phyloP scores from a whole-genome alignment of 176 grass and related monocot species.

The Juncus inflexus region DNA sequence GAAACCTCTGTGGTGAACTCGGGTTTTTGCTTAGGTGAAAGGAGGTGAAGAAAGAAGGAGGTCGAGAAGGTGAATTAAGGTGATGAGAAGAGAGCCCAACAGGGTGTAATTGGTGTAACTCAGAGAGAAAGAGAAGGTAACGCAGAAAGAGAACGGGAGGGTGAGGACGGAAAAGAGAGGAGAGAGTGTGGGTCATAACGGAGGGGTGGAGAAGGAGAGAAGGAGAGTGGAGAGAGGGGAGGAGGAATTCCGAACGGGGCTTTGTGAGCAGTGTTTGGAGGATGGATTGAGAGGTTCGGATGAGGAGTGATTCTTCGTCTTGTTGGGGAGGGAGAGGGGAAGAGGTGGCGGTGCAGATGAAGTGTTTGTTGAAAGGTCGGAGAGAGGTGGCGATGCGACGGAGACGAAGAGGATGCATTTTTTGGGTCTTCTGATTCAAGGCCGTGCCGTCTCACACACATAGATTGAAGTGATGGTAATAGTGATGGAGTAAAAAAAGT shows the following conservation, averaged over 20 bases:
- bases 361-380: conserved; percentile 24
- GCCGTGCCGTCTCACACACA: no score
- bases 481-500: no score
- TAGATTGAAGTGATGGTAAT: no score
- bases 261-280: conserved; percentile 30
- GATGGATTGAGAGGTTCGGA: conserved; percentile 21
- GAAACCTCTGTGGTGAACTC: conserved; percentile 19
- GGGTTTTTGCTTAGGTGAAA: conserved; percentile 34
- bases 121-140: conserved; percentile 47
- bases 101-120: conserved; percentile 43
- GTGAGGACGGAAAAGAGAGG: background rate
- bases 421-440: background rate
- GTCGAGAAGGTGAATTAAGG: conserved; percentile 28
- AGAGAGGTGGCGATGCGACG: conserved; percentile 23
- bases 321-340: background rate
- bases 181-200: conserved; percentile 4
- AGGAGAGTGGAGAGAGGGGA: conserved; percentile 42
- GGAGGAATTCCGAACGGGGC: conserved; percentile 26
- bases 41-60: conserved; percentile 51
- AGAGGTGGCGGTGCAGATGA: conserved; percentile 21
- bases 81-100: conserved; percentile 14
- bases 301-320: conserved; percentile 3
- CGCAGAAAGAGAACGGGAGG: background rate
- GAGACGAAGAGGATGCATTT: conserved; percentile 2
- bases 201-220: conserved; percentile 15